Evolutionary conservation across 306 rosid genomes (phyloP).

Genomic region (Macrotyloma uniflorum): DNA sequence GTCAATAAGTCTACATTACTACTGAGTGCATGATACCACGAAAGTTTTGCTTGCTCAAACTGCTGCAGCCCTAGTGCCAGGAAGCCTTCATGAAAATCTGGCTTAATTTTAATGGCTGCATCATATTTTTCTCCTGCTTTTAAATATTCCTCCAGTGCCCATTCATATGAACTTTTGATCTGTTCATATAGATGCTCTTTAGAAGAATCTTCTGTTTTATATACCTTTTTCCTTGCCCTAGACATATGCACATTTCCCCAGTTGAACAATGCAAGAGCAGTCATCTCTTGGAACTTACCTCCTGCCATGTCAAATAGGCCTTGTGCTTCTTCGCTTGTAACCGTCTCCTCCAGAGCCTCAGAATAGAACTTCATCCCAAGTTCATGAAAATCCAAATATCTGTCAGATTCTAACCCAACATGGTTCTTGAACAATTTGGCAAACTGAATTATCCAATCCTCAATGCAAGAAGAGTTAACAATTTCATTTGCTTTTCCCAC

Average conservation of each 20-base stretch:
- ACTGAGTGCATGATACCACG: constrained; percentile 78
- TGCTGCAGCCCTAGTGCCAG: constrained; percentile 81
- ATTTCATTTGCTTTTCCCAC: constrained; percentile 51
- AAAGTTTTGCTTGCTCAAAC: constrained; percentile 82
- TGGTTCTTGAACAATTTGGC: constrained; percentile 80
- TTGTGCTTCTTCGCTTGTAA: constrained; percentile 89
- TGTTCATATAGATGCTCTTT: constrained; percentile 52
- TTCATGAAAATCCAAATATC: constrained; percentile 77
- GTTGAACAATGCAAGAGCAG: constrained; percentile 89
- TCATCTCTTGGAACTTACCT: constrained; percentile 87
- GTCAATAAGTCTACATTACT: constrained; percentile 54
- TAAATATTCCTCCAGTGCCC: constrained; percentile 70
- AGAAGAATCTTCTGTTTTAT: constrained; percentile 59
- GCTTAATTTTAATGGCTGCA: constrained; percentile 70
- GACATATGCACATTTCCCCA: constrained; percentile 95
- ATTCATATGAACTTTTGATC: constrained; percentile 62
- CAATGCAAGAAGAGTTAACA: constrained; percentile 67
- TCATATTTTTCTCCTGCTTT: constrained; percentile 80
- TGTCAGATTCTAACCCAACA: constrained; percentile 80
- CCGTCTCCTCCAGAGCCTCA: constrained; percentile 93
- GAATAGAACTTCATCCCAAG: constrained; percentile 88
- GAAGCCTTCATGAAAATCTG: constrained; percentile 81
- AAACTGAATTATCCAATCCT: constrained; percentile 86
- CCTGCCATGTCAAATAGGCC: constrained; percentile 75
- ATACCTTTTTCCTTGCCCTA: constrained; percentile 78